These are phyloP conservation scores for Jaminaea rosea DNA, from an alignment of 1,284 basidiomycete species.

Conservation along the genomic window DNA sequence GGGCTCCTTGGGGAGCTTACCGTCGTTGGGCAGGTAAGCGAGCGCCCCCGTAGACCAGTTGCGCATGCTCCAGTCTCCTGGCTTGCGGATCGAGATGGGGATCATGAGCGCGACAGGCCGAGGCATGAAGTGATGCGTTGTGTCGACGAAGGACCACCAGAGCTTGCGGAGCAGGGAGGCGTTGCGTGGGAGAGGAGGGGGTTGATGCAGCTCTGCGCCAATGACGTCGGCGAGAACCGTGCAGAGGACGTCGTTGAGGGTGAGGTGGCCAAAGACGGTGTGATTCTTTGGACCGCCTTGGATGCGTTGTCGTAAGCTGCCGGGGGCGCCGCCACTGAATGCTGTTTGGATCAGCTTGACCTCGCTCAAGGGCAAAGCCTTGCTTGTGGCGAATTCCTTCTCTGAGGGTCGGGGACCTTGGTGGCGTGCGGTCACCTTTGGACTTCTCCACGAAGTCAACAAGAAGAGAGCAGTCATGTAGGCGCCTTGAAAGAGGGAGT, in stretches of 20 bases:
- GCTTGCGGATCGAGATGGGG: constrained; percentile 38
- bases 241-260: constrained; percentile 42
- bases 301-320: constrained; percentile 20
- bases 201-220: constrained; percentile 25
- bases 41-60: constrained; percentile 40
- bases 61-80: constrained; percentile 34
- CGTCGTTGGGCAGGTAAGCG: constrained; percentile 27
- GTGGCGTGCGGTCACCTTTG: constrained; percentile 23
- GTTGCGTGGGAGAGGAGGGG: background rate
- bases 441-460: constrained; percentile 28
- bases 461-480: constrained; percentile 22
- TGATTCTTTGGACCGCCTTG: constrained; percentile 15
- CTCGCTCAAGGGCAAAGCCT: constrained; percentile 20
- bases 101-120: constrained; percentile 31
- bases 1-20: constrained; percentile 7
- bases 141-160: constrained; percentile 4
- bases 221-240: constrained; percentile 37
- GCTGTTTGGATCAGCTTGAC: constrained; percentile 42
- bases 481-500: constrained; percentile 18
- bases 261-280: constrained; percentile 23
- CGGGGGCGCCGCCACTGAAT: constrained; percentile 35
- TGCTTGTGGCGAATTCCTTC: constrained; percentile 25
- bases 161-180: background rate
- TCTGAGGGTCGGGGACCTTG: constrained; percentile 20
- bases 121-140: constrained; percentile 19